A percentile compares a stretch with the other conserved stretches of the same genome.
Conservation (phyloP, 306 rosid species). For the Prosopis cineraria region DNA sequence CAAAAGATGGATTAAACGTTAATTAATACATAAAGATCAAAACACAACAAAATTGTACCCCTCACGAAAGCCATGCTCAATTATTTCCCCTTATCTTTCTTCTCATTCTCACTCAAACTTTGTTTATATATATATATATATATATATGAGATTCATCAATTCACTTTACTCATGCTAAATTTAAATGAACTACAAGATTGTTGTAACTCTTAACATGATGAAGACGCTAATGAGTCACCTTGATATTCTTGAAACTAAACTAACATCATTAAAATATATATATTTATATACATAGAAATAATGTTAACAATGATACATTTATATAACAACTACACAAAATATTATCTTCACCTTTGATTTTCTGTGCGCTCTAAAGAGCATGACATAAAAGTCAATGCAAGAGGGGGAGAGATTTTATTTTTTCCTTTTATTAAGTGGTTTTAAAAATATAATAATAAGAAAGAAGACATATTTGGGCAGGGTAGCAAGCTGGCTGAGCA, state of each 20-base stretch:
- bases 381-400: not conserved
- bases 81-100: not conserved
- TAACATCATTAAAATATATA: not conserved
- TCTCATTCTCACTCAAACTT: too few relatives aligned
- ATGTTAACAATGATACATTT: too few relatives aligned
- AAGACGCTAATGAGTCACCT: not conserved
- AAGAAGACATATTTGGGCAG: conserved; percentile 5
- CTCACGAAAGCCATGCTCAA: conserved; percentile 6
- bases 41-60: not conserved
- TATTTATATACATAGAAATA: too few relatives aligned
- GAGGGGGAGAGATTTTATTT: not conserved
- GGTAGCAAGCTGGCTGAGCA: conserved; percentile 35
- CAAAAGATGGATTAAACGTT: not conserved
- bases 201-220: not conserved
- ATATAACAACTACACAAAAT: not conserved
- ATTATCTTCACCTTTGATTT: not conserved
- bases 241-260: not conserved
- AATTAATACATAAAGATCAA: not conserved
- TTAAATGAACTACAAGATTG: not conserved
- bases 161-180: conserved; percentile 3
- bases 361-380: not conserved
- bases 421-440: not conserved
- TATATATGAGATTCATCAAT: too few relatives aligned
- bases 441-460: conserved; percentile 16
- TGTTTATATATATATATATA: too few relatives aligned